Evolutionary conservation across 2,329 filamentous ascomycete species (phyloP).

Genomic region (Scedosporium dehoogii): DNA sequence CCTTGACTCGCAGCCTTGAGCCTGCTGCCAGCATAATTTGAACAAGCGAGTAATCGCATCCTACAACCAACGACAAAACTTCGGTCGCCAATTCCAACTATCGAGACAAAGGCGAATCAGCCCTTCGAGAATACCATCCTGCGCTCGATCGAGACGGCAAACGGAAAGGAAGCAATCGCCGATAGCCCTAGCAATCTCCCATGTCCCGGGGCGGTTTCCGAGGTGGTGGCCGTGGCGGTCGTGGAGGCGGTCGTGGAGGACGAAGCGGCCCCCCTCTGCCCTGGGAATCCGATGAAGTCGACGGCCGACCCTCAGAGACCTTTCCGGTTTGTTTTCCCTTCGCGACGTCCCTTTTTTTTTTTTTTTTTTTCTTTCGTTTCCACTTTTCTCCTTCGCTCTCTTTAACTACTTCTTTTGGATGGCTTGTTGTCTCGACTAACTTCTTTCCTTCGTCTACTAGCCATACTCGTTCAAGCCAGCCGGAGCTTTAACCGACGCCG

Average conservation of each 20-base stretch:
- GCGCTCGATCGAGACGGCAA: too few species aligned
- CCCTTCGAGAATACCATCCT: too few species aligned
- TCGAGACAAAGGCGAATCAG: too few species aligned
- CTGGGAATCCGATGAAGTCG: slow-evolving; percentile 45
- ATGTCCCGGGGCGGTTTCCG: slow-evolving; percentile 23
- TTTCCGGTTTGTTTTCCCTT: slow-evolving; percentile 38
- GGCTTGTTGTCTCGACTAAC: background rate
- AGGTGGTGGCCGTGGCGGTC: slow-evolving; percentile 39
- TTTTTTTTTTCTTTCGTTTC: background rate
- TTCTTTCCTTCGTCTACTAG: slow-evolving; percentile 24
- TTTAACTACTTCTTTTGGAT: background rate
- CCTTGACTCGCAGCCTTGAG: background rate
- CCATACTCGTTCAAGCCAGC: slow-evolving; percentile 39
- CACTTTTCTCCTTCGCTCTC: background rate
- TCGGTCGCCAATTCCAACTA: too few species aligned
- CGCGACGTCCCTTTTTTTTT: background rate
- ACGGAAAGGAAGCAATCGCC: too few species aligned
- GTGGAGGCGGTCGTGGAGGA: slow-evolving; percentile 37
- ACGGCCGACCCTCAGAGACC: slow-evolving; percentile 47
- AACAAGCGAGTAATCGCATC: too few species aligned
- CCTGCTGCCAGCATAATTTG: too few species aligned
- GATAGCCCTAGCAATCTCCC: background rate
- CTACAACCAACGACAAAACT: too few species aligned
- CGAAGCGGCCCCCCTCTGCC: slow-evolving; percentile 37
- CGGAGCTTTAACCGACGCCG: slow-evolving; percentile 30